These are phyloP conservation scores for Parietichytrium sp. DNA, from an alignment of 108 stramenopile species.

Conservation along the genomic window DNA sequence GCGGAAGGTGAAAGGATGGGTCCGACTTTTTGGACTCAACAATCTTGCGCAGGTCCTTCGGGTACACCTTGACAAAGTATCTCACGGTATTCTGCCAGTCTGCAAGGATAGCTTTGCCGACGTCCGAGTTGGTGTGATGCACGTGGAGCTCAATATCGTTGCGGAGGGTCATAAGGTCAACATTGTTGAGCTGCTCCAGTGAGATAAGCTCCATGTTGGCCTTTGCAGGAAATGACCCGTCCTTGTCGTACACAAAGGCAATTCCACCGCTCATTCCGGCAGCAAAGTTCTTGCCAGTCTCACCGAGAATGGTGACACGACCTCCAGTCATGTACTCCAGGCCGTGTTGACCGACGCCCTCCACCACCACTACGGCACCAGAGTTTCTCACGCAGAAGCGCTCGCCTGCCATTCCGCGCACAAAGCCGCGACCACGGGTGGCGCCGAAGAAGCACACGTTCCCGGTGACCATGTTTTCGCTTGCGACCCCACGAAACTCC, in stretches of 20 bases:
- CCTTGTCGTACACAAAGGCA: conserved; percentile 70
- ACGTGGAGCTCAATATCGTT: conserved; percentile 18
- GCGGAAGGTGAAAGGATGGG: background rate
- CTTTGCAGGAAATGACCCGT: background rate
- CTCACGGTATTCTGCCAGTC: background rate
- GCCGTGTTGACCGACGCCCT: conserved; percentile 95
- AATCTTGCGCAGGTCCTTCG: conserved; percentile 7
- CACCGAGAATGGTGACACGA: conserved; percentile 81
- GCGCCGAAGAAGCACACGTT: conserved; percentile 94
- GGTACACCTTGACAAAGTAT: conserved; percentile 28
- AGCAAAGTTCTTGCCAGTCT: conserved; percentile 93
- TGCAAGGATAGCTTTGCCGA: background rate
- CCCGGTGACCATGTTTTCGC: conserved; percentile 88
- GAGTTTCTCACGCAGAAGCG: conserved; percentile 98
- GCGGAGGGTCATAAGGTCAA: background rate
- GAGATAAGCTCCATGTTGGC: conserved; percentile 36
- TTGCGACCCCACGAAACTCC: conserved; percentile 40
- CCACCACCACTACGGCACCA: conserved; percentile 90
- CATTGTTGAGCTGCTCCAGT: background rate
- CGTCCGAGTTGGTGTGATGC: conserved; percentile 6
- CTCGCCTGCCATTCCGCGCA: conserved; percentile 91
- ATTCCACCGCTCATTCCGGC: conserved; percentile 98
- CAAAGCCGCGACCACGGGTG: conserved; percentile 90
- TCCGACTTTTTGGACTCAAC: conserved; percentile 15
- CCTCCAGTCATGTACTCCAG: conserved; percentile 99